These are phyloP conservation scores for Phaseolus coccineus DNA, from an alignment of 331 rosid species.

Conservation along the genomic window DNA sequence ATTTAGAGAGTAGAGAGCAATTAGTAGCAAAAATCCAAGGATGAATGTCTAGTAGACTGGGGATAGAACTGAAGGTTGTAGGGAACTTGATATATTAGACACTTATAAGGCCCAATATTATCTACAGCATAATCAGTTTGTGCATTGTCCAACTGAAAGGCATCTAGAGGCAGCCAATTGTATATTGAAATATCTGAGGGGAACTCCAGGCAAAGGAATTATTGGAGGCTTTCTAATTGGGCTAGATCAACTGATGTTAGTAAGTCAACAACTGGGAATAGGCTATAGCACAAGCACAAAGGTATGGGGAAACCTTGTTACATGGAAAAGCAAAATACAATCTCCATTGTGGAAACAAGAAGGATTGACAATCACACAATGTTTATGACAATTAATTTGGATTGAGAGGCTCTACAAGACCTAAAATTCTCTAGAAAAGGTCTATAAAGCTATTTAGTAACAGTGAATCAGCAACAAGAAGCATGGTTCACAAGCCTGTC, in stretches of 20 bases:
- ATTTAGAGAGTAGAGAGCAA: background rate
- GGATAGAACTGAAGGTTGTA: background rate
- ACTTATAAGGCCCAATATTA: background rate
- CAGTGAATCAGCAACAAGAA: background rate
- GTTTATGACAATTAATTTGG: background rate
- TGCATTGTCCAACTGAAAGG: background rate
- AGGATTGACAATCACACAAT: background rate
- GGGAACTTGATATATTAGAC: background rate
- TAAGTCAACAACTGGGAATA: background rate
- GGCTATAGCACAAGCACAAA: background rate
- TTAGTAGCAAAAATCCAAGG: background rate
- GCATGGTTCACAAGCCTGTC: constrained; percentile 9
- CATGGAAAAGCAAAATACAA: constrained; percentile 4
- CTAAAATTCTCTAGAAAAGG: background rate
- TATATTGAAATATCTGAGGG: too few relatives aligned
- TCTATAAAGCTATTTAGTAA: background rate
- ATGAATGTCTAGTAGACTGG: background rate
- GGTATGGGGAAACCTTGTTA: background rate
- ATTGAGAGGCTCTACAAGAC: background rate
- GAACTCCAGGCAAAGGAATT: too few relatives aligned
- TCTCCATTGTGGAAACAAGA: background rate
- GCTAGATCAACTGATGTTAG: background rate
- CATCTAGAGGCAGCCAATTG: constrained; percentile 2
- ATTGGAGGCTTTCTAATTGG: background rate
- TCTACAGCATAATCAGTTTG: background rate